Evolutionary conservation across 1,284 basidiomycete genomes (phyloP).

Genomic region (Puccinia horiana): DNA sequence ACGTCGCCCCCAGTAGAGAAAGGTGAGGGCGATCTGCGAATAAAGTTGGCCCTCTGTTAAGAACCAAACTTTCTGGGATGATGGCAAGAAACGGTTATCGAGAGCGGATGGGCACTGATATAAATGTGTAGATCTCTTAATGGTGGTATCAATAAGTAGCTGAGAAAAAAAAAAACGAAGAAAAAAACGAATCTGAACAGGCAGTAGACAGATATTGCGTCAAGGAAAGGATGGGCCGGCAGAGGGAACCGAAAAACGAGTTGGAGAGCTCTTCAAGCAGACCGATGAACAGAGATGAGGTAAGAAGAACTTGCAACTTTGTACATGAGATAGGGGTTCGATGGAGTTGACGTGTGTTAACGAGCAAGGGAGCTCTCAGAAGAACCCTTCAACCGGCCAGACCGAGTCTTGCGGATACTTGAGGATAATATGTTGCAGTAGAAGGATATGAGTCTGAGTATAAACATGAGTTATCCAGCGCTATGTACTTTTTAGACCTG

Average conservation of each 20-base stretch:
- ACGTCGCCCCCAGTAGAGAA: neutral
- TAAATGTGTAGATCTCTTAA: neutral
- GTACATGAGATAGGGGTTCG: conserved; percentile 24
- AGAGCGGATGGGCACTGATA: conserved; percentile 11
- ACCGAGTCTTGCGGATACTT: neutral
- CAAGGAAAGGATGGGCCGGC: neutral
- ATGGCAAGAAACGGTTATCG: neutral
- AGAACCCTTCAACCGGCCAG: neutral
- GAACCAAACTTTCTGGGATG: neutral
- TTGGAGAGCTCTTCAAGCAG: neutral
- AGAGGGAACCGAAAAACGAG: neutral
- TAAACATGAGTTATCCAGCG: conserved; percentile 3
- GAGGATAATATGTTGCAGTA: neutral
- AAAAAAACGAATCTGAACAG: neutral
- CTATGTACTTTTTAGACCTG: neutral
- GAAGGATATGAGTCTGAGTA: neutral
- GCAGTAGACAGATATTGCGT: conserved; percentile 5
- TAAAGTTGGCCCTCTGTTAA: conserved; percentile 8
- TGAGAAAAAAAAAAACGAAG: neutral
- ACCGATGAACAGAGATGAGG: neutral
- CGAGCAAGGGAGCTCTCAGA: neutral
- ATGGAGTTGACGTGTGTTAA: neutral
- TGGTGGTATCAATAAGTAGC: neutral
- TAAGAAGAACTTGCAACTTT: conserved; percentile 1
- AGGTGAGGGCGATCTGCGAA: conserved; percentile 16